Evolutionary conservation across 345 rosid species (phyloP), one percentile per base, ranked within the genome.

Genomic region (Trapa incisa): DNA sequence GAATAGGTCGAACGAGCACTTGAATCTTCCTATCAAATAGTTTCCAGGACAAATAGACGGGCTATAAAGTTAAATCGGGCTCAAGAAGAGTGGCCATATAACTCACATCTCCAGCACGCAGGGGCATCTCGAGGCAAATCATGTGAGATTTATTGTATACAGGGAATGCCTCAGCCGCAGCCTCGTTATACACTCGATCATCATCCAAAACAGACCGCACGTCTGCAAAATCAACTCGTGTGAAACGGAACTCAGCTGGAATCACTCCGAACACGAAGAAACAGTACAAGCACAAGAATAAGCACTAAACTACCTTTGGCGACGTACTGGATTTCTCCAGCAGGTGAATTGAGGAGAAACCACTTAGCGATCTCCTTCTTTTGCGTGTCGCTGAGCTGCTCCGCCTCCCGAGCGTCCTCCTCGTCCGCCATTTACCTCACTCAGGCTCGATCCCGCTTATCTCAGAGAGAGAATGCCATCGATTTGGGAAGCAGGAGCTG

Each of bases 341-440:
- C 83, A 45, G 99, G 97, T 66, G 99, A 75, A 76, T 94, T 87
- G 79, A 91, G 91, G 69, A 94, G 88, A 82, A 94, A 91, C 99
- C 99, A 94, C 79, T 87, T 94, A 6, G 99, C 96, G 83, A 94
- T 94, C 78, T 94, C 97, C 78, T 80, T 89, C 86, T 87, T 94
- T 73, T 89, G 97, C 48, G 85, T 78, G 67, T 74, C 73, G 80
- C 78, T 87, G 33, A 87, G 81, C 69, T 87, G 80, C 69, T 85
- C 78, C 61, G 41, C 47, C 50, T 80, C 86, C 64, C 63, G 72
- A 66, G 67, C 73, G 41, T 79, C 84, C 69, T 81, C 89, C 15
- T 79, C 97, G 70, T 86, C 94, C 88, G 85, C 68, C 61, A 15
- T 45, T 60, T 41, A 8, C 12, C 48, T 60, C 60, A 65, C 39